Base-by-base conservation (phyloP, 805 yeast genomes). In the Candida maris region DNA sequence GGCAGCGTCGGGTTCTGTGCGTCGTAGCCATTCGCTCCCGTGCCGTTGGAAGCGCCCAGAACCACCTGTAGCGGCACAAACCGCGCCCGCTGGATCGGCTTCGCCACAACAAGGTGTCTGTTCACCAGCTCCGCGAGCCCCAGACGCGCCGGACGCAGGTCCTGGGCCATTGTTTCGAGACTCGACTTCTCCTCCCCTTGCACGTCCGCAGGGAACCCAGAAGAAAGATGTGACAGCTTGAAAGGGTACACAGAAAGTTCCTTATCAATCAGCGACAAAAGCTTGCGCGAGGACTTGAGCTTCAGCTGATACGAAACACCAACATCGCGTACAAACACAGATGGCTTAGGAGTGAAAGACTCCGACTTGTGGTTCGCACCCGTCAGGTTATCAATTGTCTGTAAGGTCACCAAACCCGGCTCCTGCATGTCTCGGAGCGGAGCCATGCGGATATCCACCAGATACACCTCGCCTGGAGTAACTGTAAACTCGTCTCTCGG, bases 201-300 rank as follows among this genome's bases (percentile, higher is more conserved):
- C 27, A 65, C 54, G 31, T 73, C 63, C 17, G 81, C 60, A 37
- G 89, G 89, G 72, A 81, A 81, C 27, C 61, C 51, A 17, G 70
- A 67, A 12, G 86, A 73, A 31, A 85, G 65, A 62, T 85, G 82
- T 25, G 87, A 71, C 48, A 89, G 71, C 63, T 87, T 91, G 71
- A 91, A 86, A 39, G 98, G 97, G 62, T 77, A 91, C 22, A 93
- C 97, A 19, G 96, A 85, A 49, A 76, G 70, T 32, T 74, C 67
- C 48, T 74, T 77, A 62, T 88, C 96, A 47, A 86, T 75, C 42
- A 74, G 74, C 22, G 77, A 69, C 47, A 89, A 69, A 38, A 88
- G 69, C 43, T 71, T 73, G 60, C 95, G 77, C 7, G 95, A 72
- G 17, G 85, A 70, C 56, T 75, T 80, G 51, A 91, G 68, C 56